Conservation (phyloP, 2,329 filamentous ascomycete species). For the Epichloe brachyelytri region DNA sequence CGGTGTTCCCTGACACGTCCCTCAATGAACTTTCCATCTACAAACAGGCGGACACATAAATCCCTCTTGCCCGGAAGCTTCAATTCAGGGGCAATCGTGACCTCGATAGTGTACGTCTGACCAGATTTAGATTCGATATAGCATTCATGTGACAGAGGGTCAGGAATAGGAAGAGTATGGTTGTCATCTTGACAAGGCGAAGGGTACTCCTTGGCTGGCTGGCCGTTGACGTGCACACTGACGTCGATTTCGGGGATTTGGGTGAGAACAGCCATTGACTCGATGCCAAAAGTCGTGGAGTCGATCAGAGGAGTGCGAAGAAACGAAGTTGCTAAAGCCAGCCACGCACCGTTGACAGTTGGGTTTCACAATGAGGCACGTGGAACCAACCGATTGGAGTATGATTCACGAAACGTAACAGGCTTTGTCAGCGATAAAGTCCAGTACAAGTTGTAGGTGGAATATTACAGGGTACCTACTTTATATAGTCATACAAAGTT, state of each 20-base stretch:
- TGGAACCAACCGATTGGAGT: background rate
- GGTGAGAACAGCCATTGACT: constrained; percentile 12
- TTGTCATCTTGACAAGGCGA: background rate
- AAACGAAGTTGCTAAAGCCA: background rate
- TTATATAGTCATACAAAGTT: too few relatives aligned
- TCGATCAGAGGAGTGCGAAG: background rate
- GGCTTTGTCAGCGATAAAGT: too few relatives aligned
- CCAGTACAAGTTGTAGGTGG: too few relatives aligned
- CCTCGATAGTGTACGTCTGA: constrained; percentile 9
- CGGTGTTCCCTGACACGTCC: background rate
- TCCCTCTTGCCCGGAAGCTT: rapidly evolving
- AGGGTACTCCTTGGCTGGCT: constrained; percentile 12
- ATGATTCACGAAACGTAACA: too few relatives aligned
- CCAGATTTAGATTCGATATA: constrained; percentile 15
- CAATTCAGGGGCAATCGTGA: background rate
- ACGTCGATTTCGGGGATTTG: constrained; percentile 9
- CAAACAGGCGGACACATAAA: rapidly evolving
- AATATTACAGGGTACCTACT: too few relatives aligned
- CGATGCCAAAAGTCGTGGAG: background rate
- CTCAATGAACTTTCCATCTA: constrained; percentile 7
- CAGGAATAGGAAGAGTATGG: too few relatives aligned
- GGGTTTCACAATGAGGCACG: background rate
- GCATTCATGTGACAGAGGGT: background rate
- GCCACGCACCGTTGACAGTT: background rate
- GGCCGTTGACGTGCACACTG: constrained; percentile 8